Conservation (phyloP, 768 basidiomycete species). For the Suillus paluster region DNA sequence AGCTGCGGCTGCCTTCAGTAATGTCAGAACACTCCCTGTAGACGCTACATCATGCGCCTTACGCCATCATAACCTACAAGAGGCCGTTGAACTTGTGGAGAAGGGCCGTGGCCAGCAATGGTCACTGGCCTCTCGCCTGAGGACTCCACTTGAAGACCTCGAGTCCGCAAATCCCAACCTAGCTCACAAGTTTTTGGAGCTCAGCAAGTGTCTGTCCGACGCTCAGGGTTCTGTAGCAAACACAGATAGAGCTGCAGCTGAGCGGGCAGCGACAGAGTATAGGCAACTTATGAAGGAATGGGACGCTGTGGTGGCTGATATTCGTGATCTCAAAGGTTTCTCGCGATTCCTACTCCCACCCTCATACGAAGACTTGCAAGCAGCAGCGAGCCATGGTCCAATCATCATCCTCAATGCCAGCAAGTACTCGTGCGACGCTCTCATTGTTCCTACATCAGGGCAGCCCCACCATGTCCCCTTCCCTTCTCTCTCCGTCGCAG, state of each 20-base stretch:
- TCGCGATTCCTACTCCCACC: neutral
- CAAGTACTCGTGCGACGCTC: conserved; percentile 19
- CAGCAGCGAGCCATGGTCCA: no score
- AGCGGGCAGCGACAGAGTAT: conserved; percentile 12
- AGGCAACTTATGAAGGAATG: conserved; percentile 13
- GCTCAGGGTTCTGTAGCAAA: neutral
- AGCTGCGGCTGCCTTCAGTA: neutral
- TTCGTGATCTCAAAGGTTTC: conserved; percentile 17
- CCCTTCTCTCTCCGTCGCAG: conserved; percentile 15
- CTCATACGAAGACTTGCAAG: no score
- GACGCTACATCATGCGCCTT: conserved; percentile 19
- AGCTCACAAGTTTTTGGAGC: conserved; percentile 11
- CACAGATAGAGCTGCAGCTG: neutral
- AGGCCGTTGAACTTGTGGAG: conserved; percentile 19
- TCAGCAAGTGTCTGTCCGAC: neutral
- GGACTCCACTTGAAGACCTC: conserved; percentile 30
- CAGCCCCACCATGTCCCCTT: conserved; percentile 19
- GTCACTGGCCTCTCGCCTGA: conserved; percentile 27
- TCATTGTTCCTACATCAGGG: conserved; percentile 8
- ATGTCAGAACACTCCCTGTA: neutral
- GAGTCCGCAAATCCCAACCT: neutral
- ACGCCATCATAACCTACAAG: conserved; percentile 5
- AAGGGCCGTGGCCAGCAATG: no score
- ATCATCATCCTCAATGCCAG: conserved; percentile 12
- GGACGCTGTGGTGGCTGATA: conserved; percentile 10